These are phyloP conservation scores for Botryosphaeria dothidea DNA, from an alignment of 2,329 filamentous ascomycete species.

Conservation along the genomic window DNA sequence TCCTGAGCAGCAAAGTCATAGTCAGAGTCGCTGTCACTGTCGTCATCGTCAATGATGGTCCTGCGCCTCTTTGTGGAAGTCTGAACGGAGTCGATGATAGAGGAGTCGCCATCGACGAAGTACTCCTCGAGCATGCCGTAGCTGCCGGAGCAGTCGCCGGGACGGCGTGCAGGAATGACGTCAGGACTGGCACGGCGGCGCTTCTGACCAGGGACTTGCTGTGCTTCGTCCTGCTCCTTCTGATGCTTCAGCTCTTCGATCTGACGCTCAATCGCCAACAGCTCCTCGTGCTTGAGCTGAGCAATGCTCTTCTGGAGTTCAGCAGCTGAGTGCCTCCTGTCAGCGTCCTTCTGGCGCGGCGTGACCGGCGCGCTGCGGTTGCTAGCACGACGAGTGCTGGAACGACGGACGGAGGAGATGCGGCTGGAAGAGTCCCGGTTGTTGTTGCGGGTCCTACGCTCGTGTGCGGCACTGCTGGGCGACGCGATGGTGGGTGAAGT, in stretches of 20 bases:
- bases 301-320: not conserved
- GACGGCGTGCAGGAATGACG: conserved; percentile 12
- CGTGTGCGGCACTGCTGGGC: not conserved
- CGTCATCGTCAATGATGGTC: not conserved
- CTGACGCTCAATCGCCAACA: not conserved
- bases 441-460: not conserved
- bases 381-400: too few relatives aligned
- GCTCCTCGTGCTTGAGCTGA: not conserved
- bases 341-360: conserved; percentile 12
- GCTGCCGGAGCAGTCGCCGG: conserved; percentile 7
- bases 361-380: not conserved
- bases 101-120: not conserved
- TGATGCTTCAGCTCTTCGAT: not conserved
- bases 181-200: not conserved
- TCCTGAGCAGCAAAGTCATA: not conserved
- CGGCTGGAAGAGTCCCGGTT: not conserved
- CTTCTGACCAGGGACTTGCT: not conserved
- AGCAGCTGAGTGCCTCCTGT: not conserved
- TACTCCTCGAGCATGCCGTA: conserved; percentile 14
- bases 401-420: too few relatives aligned
- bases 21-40: not conserved
- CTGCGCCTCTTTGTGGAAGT: not conserved
- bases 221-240: not conserved
- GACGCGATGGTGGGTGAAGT: not conserved
- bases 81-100: not conserved